These are phyloP conservation scores for Hordeum pubiflorum DNA, from an alignment of 202 grass and related monocot genomes.

Conservation along the genomic window DNA sequence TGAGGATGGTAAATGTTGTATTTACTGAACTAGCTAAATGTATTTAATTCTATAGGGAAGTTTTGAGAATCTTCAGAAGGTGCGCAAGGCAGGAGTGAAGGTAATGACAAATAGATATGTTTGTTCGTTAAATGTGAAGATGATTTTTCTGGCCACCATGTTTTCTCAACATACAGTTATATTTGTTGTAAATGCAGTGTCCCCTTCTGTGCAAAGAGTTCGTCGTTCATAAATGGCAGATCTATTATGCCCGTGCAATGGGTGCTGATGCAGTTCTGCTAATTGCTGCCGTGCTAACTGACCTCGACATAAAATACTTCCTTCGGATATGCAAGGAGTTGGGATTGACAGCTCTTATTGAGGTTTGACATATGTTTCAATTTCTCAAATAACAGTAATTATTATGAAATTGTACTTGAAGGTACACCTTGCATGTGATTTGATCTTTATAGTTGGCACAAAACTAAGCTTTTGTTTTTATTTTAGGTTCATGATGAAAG, in stretches of 20 bases:
- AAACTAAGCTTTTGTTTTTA: constrained; percentile 10
- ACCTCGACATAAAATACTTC: constrained; percentile 69
- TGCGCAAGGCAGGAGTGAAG: constrained; percentile 71
- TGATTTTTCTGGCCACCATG: background rate
- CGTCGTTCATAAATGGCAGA: constrained; percentile 82
- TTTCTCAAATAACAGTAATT: background rate
- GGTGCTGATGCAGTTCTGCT: constrained; percentile 92
- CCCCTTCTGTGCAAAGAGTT: constrained; percentile 99
- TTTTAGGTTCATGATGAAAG: constrained; percentile 84
- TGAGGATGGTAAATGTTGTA: background rate
- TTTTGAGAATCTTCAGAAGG: constrained; percentile 86
- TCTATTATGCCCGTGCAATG: constrained; percentile 72
- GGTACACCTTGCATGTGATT: constrained; percentile 9
- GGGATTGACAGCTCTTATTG: constrained; percentile 74
- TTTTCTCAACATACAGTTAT: background rate
- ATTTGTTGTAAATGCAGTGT: constrained; percentile 56
- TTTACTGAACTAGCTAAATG: background rate
- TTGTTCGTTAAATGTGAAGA: background rate
- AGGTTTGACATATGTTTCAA: constrained; percentile 39
- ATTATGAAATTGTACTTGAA: background rate
- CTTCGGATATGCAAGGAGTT: constrained; percentile 62
- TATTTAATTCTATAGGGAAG: constrained; percentile 47
- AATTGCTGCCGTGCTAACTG: constrained; percentile 80
- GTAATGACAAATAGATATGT: constrained; percentile 28
- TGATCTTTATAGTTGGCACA: background rate